Base-by-base conservation (phyloP, 2,329 filamentous ascomycete species). In the Penicillium capsulatum region DNA sequence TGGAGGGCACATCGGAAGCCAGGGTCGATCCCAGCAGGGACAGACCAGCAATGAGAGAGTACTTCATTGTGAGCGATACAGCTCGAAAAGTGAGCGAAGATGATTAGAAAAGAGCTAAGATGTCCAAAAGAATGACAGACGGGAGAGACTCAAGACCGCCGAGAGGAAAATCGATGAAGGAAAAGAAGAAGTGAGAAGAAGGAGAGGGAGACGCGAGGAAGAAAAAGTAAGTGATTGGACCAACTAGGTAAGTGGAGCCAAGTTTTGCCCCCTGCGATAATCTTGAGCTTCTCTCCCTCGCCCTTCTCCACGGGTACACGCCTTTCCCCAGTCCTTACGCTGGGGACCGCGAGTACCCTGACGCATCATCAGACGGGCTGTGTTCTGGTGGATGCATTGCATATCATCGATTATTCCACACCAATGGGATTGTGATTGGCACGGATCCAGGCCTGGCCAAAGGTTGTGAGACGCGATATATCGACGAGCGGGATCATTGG, bases 1-100 rank as follows among this genome's bases (percentile, higher is more conserved):
- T 76, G 17, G 69, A 61, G 45, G 74, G 78, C 38, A 84, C 65
- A 48, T 76, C 74, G 42, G 48, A 50, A 24, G 79, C 77, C 36
- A 69, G 57, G 50, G 68, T 69, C 53, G 59, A 60, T 48, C 69
- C 67, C 45, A 78, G 65, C 36, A 81, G 65, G 54, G 73, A 73
- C 46, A 75, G 70, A 50, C 73, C 68, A 51, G 73, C 73, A 45
- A 76, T 58, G 45, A 65, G 67, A 53, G 65, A 76, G 58, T 63
- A 67, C 68, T 69, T 79, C 79, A 82, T 83, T 48, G 50, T 73
- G 66, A 30, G 38, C 31, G 16, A 26, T 22, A 22, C 22, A 32
- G 29, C 44, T 34, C 36, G 4, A 14, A 40, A 43, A 43, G 37
- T 16, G 44, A 50, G 38, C 36, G 49, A 33, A 34, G 46, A 42